Conservation (phyloP, 139 green algal species). For the Bryopsis sp. region DNA sequence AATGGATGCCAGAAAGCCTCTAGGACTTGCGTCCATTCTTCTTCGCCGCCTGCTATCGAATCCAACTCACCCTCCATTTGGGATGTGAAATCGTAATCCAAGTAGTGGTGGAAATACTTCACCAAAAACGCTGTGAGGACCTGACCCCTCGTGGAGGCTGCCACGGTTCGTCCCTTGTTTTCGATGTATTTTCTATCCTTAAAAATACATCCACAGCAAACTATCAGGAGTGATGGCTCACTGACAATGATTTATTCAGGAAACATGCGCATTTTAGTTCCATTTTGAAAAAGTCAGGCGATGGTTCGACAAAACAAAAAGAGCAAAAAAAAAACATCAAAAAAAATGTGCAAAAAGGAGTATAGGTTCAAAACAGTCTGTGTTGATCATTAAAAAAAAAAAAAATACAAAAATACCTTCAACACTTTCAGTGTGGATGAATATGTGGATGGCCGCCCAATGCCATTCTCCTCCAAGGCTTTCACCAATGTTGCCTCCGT, state of each 20-base stretch:
- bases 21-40: background rate
- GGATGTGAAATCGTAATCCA: slow-evolving; percentile 75
- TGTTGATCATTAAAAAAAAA: no score
- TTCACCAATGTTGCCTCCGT: slow-evolving; percentile 71
- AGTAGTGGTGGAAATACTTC: slow-evolving; percentile 60
- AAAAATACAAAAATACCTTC: slow-evolving; percentile 41
- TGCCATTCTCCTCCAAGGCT: slow-evolving; percentile 74
- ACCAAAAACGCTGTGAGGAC: slow-evolving; percentile 67
- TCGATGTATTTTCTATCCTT: slow-evolving; percentile 59
- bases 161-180: slow-evolving; percentile 39
- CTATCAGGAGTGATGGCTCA: background rate
- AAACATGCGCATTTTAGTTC: background rate
- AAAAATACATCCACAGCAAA: no score
- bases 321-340: no score
- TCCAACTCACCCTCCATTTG: slow-evolving; percentile 54
- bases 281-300: slow-evolving; percentile 8
- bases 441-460: slow-evolving; percentile 91
- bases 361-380: no score
- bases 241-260: background rate
- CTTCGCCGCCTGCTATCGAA: slow-evolving; percentile 30
- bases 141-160: slow-evolving; percentile 45
- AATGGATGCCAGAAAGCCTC: background rate
- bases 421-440: slow-evolving; percentile 70
- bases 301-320: no score
- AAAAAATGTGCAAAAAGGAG: no score